Evolutionary conservation across 176 grass and related monocot species (phyloP).

Genomic region (Triticum urartu): DNA sequence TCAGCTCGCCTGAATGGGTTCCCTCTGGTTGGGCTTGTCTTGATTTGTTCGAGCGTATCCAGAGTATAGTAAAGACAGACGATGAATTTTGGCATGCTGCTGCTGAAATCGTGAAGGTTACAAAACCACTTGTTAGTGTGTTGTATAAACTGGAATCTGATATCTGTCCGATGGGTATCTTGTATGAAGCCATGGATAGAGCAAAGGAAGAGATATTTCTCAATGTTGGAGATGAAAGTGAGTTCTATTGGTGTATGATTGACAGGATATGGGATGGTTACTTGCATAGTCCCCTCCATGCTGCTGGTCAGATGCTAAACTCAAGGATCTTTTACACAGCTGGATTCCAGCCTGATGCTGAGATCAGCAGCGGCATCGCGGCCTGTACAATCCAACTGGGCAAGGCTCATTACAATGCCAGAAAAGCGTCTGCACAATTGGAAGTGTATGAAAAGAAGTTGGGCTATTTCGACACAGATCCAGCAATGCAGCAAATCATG

Average conservation of each 20-base stretch:
- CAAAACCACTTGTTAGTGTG: conserved; percentile 57
- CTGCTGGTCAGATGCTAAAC: conserved; percentile 69
- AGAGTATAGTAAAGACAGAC: conserved; percentile 38
- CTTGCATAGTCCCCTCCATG: conserved; percentile 74
- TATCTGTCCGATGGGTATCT: conserved; percentile 50
- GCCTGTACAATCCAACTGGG: conserved; percentile 41
- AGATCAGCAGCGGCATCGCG: conserved; percentile 57
- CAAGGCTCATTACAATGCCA: conserved; percentile 33
- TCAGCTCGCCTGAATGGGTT: conserved; percentile 51
- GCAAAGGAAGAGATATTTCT: conserved; percentile 67
- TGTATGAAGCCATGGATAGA: conserved; percentile 74
- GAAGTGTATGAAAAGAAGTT: conserved; percentile 55
- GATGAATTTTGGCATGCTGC: conserved; percentile 67
- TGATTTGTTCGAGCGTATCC: conserved; percentile 22
- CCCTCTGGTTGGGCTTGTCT: conserved; percentile 48
- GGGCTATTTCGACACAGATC: conserved; percentile 39
- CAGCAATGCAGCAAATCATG: conserved; percentile 35
- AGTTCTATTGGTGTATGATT: conserved; percentile 43
- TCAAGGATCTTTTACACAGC: conserved; percentile 57
- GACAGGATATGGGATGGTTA: conserved; percentile 70
- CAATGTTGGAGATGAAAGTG: conserved; percentile 46
- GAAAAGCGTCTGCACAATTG: conserved; percentile 37
- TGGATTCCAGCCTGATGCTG: conserved; percentile 43
- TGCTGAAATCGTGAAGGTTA: conserved; percentile 57
- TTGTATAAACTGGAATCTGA: conserved; percentile 44